phyloP scores from a whole-genome alignment of 202 grass and related monocot genomes.

The Hordeum pubiflorum region DNA sequence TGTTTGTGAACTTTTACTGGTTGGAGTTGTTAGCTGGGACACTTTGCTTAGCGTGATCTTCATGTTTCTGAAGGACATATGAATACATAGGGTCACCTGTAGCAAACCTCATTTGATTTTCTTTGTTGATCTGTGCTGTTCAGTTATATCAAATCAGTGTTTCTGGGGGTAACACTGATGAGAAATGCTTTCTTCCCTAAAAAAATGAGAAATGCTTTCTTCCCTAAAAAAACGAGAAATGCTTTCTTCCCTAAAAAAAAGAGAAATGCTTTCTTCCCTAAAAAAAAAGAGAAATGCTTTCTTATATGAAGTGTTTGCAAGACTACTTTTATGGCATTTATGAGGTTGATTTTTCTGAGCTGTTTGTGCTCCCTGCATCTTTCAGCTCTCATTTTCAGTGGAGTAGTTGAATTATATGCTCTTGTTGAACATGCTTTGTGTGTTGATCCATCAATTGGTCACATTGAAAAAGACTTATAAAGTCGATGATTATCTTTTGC shows the following conservation, averaged over 20 bases:
- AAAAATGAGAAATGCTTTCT: too few species aligned
- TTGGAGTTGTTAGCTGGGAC: constrained; percentile 27
- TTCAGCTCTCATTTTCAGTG: constrained; percentile 30
- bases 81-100: background rate
- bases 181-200: too few species aligned
- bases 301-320: background rate
- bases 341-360: background rate
- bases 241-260: too few species aligned
- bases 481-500: background rate
- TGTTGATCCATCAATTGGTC: background rate
- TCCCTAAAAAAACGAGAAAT: too few species aligned
- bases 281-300: background rate
- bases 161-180: too few species aligned
- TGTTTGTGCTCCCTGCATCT: constrained; percentile 27
- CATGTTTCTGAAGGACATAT: background rate
- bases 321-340: constrained; percentile 2
- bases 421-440: background rate
- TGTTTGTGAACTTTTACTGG: constrained; percentile 15
- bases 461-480: background rate
- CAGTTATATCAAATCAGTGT: background rate
- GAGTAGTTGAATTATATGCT: constrained; percentile 20
- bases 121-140: background rate
- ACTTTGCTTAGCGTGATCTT: background rate
- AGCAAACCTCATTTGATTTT: background rate
- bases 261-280: too few species aligned